Percentiles rank a stretch among this genome's conserved stretches.
Conservation (phyloP, 2,329 filamentous ascomycete species). For the Plenodomus tracheiphilus region DNA sequence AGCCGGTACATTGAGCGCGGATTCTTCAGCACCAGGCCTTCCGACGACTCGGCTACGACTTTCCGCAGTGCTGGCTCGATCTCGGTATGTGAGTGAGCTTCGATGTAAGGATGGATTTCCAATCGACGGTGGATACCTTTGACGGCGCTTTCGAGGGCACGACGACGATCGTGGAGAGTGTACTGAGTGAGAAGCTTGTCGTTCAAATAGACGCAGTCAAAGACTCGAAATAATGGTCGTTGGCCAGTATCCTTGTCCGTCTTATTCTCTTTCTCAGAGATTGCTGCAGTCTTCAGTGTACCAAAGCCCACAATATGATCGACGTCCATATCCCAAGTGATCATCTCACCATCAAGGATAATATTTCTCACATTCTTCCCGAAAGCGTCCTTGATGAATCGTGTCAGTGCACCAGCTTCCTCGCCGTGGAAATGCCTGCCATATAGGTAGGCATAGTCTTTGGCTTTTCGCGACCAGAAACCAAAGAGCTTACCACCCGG, state of each 20-base stretch:
- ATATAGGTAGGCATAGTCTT: constrained; percentile 95
- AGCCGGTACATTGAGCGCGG: constrained; percentile 83
- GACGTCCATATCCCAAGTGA: constrained; percentile 89
- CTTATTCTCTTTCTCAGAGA: constrained; percentile 76
- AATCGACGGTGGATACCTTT: constrained; percentile 72
- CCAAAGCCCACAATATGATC: constrained; percentile 89
- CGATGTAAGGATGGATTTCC: constrained; percentile 76
- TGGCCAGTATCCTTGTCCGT: constrained; percentile 60
- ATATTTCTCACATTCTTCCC: constrained; percentile 76
- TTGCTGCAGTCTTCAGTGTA: constrained; percentile 86
- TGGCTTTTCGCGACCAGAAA: constrained; percentile 96
- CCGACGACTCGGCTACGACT: constrained; percentile 83
- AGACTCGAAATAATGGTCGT: constrained; percentile 80
- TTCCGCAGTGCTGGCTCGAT: constrained; percentile 80
- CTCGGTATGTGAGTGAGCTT: constrained; percentile 67
- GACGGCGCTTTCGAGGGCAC: constrained; percentile 73
- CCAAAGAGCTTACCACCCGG: constrained; percentile 74
- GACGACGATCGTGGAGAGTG: constrained; percentile 77
- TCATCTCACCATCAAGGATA: constrained; percentile 97
- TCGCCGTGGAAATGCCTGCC: constrained; percentile 72
- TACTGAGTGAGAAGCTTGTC: constrained; percentile 78
- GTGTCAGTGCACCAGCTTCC: constrained; percentile 74
- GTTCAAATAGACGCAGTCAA: constrained; percentile 91
- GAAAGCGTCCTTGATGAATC: constrained; percentile 79
- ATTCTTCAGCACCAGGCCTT: constrained; percentile 93